Base-by-base conservation (phyloP, 2,329 filamentous ascomycete species). In the Cordyceps cicadae region DNA sequence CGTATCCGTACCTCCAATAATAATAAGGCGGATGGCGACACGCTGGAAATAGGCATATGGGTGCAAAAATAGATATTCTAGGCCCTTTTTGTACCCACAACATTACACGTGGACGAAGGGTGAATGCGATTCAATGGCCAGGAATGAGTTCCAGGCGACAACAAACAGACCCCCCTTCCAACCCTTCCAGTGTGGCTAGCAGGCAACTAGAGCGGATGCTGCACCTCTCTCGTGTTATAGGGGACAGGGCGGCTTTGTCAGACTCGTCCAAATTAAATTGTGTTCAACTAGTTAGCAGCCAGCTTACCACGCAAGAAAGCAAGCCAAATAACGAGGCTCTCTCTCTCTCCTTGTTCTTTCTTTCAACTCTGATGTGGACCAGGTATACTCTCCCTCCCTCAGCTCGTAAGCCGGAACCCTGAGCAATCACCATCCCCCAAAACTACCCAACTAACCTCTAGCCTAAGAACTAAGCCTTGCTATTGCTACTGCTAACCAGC, bases 131-230 rank as follows among this genome's bases (percentile, higher is more conserved):
- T 34, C 8, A 34, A 34, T 34, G 34, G 34, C 12, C 34, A 37
- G 1, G 34, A 37, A 14, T 37, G 14, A 17, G 48, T 29, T 39
- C 15, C 11, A 34, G 29, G 34, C 12, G 34, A 37, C 24, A 39
- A 12, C 45, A 51, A 29, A 5, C 29, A 29, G 29, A 54, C 15
- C 58, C 58, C 24, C 24, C 24, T n/a, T n/a, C n/a, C n/a, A n/a
- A n/a, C 58, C 58, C 55, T 60, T 54, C 58, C 49, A 49, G 24
- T 60, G 58, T 60, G 24, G 24, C 24, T 24, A 24, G n/a, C n/a
- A n/a, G n/a, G n/a, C 6, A 51, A 51, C 51, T 60, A 50, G 41
- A 54, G 37, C 29, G 15, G 12, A 45, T 39, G 56, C 14, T 39
- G 56, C 14, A 39, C 24, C 6, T 43, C 39, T 43, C 17, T 12